Base-by-base conservation (phyloP, 2,329 filamentous ascomycete genomes). In the Ophiostoma montium region DNA sequence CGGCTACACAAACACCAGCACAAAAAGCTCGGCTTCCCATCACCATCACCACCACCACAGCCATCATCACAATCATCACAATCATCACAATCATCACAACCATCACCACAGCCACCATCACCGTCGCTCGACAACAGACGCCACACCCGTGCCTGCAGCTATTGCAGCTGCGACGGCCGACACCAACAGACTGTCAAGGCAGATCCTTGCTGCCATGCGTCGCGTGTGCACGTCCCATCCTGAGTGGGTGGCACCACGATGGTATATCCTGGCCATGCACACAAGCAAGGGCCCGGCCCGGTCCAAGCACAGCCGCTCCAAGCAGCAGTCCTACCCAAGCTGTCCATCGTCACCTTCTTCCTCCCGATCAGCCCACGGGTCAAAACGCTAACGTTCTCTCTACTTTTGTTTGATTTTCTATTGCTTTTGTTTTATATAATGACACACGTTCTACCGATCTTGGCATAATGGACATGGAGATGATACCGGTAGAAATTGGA, bases 101-200 rank as follows among this genome's bases (percentile, higher is more conserved):
- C 23, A 27, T 8, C 23, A 27, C 23, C 23, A 5, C 23, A 4
- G 8, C 23, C 23, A 27, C 23, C 23, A 27, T 8, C 23, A 27
- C 23, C 23, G 23, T 8, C 23, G 23, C 4, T 4, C 5, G 23
- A 27, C 23, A 27, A 27, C 23, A 27, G 23, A 27, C 8, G 23
- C 23, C 8, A 8, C 13, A 3, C 33, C 16, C 10, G n/a, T 31
- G 16, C 21, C 31, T 15, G 15, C 35, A 11, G 39, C n/a, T 12
- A 11, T 42, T 11, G 39, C 39, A 4, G 13, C 21, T 16, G 39
- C 23, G 3, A 42, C 8, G 11, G 30, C 65, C 45, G 58, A 59
- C 4, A 58, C 62, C 42, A 58, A 61, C 46, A 59, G 64, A 32
- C 62, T 71, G 54, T 59, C 59, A 19, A 56, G 59, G 35, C 66